Base-by-base conservation (phyloP, 208 protist species). In the Tritrichomonas foetus region DNA sequence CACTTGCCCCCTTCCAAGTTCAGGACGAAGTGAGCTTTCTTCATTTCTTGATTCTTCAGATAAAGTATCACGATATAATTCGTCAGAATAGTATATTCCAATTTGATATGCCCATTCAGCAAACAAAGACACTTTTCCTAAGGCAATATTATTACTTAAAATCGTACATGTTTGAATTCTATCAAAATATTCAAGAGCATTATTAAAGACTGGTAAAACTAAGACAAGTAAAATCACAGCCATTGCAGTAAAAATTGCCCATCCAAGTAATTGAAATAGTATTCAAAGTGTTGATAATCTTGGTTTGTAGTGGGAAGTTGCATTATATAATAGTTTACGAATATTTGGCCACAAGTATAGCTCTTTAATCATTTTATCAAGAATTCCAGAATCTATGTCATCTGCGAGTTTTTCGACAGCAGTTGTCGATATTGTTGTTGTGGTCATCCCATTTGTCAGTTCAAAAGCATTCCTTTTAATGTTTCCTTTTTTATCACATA, bases 401-500 rank as follows among this genome's bases (percentile, higher is more conserved):
- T 89, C 78, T 89, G 25, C 47, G 13, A 89, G n/a, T 57, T 89
- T 89, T 47, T 89, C 47, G 36, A 69, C 3, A n/a, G 64, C 64
- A n/a, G 64, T 69, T 69, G 64, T 30, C 8, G 64, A n/a, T 69
- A 69, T 69, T n/a, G 22, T 69, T n/a, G n/a, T 5, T n/a, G n/a
- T n/a, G 8, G 64, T 33, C 5, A 25, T 69, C 8, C 64, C 64
- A 69, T 69, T 69, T 22, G 53, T 61, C 13, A 69, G 13, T 69
- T 69, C 64, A 30, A 33, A 69, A n/a, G 22, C 64, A 69, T n/a
- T 69, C 25, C 27, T 69, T 30, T 69, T 16, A 69, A 69, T 69
- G n/a, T 69, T 69, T n/a, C 64, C 64, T 33, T n/a, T 69, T 69
- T 69, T 69, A 69, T 69, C 64, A 69, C 64, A 69, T 69, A 69